Base-by-base conservation (phyloP, 148 eudicot species). In the Chenopodium berlandieri region DNA sequence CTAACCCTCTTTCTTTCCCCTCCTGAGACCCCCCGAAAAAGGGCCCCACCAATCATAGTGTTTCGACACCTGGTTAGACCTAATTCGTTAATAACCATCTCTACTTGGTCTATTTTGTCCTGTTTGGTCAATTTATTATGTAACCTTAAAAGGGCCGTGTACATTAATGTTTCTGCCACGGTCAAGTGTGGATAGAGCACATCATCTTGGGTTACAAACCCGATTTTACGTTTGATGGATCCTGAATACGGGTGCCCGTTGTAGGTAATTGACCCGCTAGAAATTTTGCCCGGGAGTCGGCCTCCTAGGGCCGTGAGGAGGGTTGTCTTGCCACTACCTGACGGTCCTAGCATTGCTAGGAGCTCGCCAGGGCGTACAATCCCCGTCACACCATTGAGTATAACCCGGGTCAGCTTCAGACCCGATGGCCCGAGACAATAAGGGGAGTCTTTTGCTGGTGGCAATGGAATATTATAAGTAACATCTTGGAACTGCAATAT, bases 281-380 rank as follows among this genome's bases (percentile, higher is more conserved):
- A 71, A 81, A 81, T 30, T 60, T 87, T 90, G 2, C 87, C 90
- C 0, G 86, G 89, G 4, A 89, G 81, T 30, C 97, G 88, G 11
- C 98, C 97, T 3, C 86, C 91, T 9, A 94, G 86, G 56, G 95
- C 91, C 0, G 97, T 90, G 19, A 94, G 82, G 27, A 92, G 89
- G 19, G 98, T 92, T 9, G 98, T 94, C 81, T 94, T 94, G 4
- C 98, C 98, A 46, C 98, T 92, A 0, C 98, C 98, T 0, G 98
- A 94, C 3, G 98, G 98, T 16, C 97, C 98, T 16, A 94, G 84
- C 97, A 94, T 92, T 44, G 95, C 95, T 27, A 93, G 86, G 34
- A 94, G 82, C 69, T 92, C 98, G 9, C 98, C 97, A 6, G 98
- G 97, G 17, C 84, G 83, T 40, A 86, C 94, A 0, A 87, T 83